phyloP scores from a whole-genome alignment of 805 yeast genomes.

The Candida vaughaniae region DNA sequence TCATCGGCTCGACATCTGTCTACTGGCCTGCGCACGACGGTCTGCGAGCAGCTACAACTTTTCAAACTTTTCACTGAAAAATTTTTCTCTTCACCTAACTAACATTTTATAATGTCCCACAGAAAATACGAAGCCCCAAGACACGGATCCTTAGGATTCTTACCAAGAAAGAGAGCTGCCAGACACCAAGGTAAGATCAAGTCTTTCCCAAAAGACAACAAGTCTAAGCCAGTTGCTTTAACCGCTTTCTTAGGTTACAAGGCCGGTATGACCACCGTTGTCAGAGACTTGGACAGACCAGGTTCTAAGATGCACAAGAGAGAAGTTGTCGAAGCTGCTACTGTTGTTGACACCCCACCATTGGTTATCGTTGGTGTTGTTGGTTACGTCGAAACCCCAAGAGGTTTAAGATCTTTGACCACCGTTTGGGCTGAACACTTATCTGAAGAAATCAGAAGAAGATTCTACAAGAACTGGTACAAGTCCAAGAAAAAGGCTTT shows the following conservation, averaged over 20 bases:
- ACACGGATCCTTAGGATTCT: slow-evolving; percentile 99
- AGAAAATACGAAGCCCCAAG: slow-evolving; percentile 99
- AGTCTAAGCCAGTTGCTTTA: slow-evolving; percentile 33
- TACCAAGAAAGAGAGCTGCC: slow-evolving; percentile 99
- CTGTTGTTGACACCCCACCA: slow-evolving; percentile 99
- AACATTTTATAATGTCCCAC: slow-evolving; percentile 76
- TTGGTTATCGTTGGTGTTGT: slow-evolving; percentile 99
- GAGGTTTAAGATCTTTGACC: slow-evolving; percentile 99
- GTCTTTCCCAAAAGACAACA: slow-evolving; percentile 79
- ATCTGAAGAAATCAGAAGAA: slow-evolving; percentile 98
- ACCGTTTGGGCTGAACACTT: slow-evolving; percentile 99
- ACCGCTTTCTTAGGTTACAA: slow-evolving; percentile 99
- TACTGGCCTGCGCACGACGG: too few relatives aligned
- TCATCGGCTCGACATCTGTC: too few relatives aligned
- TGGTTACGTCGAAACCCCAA: slow-evolving; percentile 99
- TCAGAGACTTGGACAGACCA: slow-evolving; percentile 99
- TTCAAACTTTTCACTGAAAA: too few relatives aligned
- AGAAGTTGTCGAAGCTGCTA: slow-evolving; percentile 99
- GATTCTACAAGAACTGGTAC: slow-evolving; percentile 99
- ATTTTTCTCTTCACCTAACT: slow-evolving; percentile 4
- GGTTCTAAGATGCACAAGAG: slow-evolving; percentile 99
- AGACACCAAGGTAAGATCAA: slow-evolving; percentile 98
- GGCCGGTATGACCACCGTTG: slow-evolving; percentile 99
- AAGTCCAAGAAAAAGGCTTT: slow-evolving; percentile 99
- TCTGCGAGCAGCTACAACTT: too few relatives aligned